Base-by-base conservation (phyloP, 2,329 filamentous ascomycete species). In the Albifimbria verrucaria region DNA sequence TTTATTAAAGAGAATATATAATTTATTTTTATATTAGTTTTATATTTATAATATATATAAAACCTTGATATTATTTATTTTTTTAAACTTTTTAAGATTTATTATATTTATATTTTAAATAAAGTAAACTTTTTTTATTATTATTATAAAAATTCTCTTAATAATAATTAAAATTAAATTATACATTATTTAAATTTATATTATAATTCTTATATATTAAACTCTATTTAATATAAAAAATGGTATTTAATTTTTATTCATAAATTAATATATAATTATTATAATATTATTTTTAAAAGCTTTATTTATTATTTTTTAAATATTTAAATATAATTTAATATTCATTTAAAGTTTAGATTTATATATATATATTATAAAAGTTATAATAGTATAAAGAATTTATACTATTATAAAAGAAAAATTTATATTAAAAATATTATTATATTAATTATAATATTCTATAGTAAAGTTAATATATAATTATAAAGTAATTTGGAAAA, bases 61-160 rank as follows among this genome's bases (percentile, higher is more conserved):
- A 52, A 32, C 51, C 48, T 41, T 48, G 36, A 44, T 32, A n/a
- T 42, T 48, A 24, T 51, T 17, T 41, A 46, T n/a, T 54, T 46
- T 50, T 48, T 21, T 42, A 55, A 43, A 41, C 23, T 24, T 25
- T 36, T 10, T 36, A 36, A 36, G n/a, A 10, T n/a, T 42, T 42
- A 9, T 42, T 42, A 17, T 42, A 42, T 20, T 42, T 36, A 36
- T 36, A 36, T 36, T 36, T 10, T 36, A 36, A 36, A 36, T 10
- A 36, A 36, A 10, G 10, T 36, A 36, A 36, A 26, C 32, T 6
- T 32, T 49, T 49, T 32, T 26, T 18, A 49, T 32, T 36, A 36
- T 10, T 36, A 10, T n/a, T 36, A 36, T 26, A 26, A 36, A 39
- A 42, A 50, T 50, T 36, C 15, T 10, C 24, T 21, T 41, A 20